A percentile compares a stretch with the other conserved stretches of the same genome.
These are phyloP conservation scores for Diplodia mutila DNA, from an alignment of 2,329 filamentous ascomycete species.

Conservation along the genomic window DNA sequence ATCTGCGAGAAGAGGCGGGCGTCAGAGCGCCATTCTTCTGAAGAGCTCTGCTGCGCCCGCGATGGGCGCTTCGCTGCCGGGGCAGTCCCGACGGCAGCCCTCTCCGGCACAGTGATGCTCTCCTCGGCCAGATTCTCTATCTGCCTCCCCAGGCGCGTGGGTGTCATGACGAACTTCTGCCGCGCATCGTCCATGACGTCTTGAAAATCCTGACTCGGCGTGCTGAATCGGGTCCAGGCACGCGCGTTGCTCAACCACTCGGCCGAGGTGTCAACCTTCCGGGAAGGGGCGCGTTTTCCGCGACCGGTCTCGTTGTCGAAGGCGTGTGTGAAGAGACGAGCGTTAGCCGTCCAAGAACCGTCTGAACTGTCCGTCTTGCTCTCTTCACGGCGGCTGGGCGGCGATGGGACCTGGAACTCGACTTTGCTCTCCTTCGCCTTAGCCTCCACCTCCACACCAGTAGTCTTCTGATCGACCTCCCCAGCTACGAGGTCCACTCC, in stretches of 20 bases:
- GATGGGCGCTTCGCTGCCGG: background rate
- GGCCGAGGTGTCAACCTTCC: slow-evolving; percentile 1
- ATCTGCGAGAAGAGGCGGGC: slow-evolving; percentile 42
- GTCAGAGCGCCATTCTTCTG: slow-evolving; percentile 23
- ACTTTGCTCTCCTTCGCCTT: background rate
- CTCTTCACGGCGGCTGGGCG: background rate
- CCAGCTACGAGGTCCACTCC: background rate
- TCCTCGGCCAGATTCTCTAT: background rate
- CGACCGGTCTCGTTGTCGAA: background rate
- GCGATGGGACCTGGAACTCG: background rate
- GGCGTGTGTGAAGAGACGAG: background rate
- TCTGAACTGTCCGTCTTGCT: slow-evolving; percentile 12
- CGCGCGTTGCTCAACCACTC: slow-evolving; percentile 18
- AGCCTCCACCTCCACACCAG: background rate
- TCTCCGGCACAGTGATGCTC: background rate
- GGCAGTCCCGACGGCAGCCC: background rate
- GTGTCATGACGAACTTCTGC: background rate
- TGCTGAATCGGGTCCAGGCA: slow-evolving; percentile 4
- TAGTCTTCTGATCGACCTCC: background rate
- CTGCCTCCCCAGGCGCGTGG: background rate
- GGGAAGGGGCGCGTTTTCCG: background rate
- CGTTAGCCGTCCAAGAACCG: slow-evolving; percentile 13
- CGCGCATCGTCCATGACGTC: background rate
- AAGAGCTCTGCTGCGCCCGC: background rate
- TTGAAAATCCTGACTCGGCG: slow-evolving; percentile 5